Percentiles rank a stretch among this genome's conserved stretches.
Conservation (phyloP, 176 grass and related monocot species). For the Hordeum marinum region DNA sequence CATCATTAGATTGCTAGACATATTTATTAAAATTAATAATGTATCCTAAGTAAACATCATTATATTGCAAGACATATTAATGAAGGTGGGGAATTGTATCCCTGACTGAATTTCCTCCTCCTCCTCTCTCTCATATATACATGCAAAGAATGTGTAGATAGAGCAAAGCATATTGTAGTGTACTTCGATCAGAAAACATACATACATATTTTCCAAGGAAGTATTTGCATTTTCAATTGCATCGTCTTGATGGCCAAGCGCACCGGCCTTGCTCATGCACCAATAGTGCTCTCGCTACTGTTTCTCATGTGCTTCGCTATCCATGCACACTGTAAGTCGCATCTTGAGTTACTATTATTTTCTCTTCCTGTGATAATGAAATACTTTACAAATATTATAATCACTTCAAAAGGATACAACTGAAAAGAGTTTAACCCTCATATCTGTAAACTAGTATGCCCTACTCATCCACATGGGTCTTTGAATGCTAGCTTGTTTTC, state of each 20-base stretch:
- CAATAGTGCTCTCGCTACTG: background rate
- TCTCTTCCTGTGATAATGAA: too few species aligned
- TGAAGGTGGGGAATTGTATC: too few species aligned
- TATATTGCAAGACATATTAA: too few species aligned
- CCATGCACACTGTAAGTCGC: background rate
- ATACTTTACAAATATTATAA: too few species aligned
- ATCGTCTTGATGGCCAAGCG: background rate
- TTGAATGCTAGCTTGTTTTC: too few species aligned
- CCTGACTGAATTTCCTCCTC: background rate
- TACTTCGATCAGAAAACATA: background rate
- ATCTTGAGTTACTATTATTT: background rate
- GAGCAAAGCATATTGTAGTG: background rate
- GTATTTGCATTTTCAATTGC: background rate
- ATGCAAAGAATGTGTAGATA: background rate
- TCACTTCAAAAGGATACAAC: too few species aligned
- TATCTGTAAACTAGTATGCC: too few species aligned
- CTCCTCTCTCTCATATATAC: background rate
- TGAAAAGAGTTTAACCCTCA: too few species aligned
- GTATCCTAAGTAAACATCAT: too few species aligned
- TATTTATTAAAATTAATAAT: too few species aligned
- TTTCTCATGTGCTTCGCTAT: background rate
- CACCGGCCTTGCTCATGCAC: background rate
- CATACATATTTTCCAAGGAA: background rate
- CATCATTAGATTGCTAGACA: too few species aligned
- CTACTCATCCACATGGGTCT: too few species aligned